Base-by-base conservation (phyloP, 768 basidiomycete genomes). In the Boletus huronensis region DNA sequence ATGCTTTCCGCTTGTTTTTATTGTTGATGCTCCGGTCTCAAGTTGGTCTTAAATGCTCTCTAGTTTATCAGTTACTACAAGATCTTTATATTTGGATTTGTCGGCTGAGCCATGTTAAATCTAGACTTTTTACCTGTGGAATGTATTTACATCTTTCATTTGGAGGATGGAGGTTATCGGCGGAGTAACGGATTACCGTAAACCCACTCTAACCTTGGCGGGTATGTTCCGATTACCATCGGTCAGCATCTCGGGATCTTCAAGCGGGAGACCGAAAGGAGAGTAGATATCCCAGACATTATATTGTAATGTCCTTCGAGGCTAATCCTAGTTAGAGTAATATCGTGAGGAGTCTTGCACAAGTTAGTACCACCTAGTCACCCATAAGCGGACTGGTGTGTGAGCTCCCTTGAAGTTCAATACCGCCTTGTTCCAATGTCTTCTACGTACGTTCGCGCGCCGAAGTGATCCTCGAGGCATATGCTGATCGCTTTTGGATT, bases 391-490 rank as follows among this genome's bases (percentile, higher is more conserved):
- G 34, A 23, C 23, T 23, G 3, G 14, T 5, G 14, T n/a, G 10
- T 6, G 32, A 47, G 38, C 28, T 41, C 13, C 14, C n/a, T n/a
- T n/a, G n/a, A 42, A 19, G 38, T 25, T 17, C n/a, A 38, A 10
- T 49, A 48, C 39, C 16, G 6, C 19, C 38, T 4, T 4, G 5
- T 32, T 26, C 25, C 55, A 41, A 66, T 66, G 65, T 63, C 65
- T 21, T 66, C 65, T n/a, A 68, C 61, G 65, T 66, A 52, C 45
- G 65, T 63, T 32, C 17, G 21, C 40, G 25, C 25, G 17, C 36
- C 36, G 26, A 48, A 17, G 41, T 23, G 11, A 52, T 51, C 46
- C 43, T 41, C 32, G 13, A 32, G 31, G n/a, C 28, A 39, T 13
- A 14, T 14, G 6, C 14, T 61, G 13, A 67, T 43, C 10, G 2